Evolutionary conservation across 139 green algal genomes (phyloP).

Genomic region (Micractinium sp.): DNA sequence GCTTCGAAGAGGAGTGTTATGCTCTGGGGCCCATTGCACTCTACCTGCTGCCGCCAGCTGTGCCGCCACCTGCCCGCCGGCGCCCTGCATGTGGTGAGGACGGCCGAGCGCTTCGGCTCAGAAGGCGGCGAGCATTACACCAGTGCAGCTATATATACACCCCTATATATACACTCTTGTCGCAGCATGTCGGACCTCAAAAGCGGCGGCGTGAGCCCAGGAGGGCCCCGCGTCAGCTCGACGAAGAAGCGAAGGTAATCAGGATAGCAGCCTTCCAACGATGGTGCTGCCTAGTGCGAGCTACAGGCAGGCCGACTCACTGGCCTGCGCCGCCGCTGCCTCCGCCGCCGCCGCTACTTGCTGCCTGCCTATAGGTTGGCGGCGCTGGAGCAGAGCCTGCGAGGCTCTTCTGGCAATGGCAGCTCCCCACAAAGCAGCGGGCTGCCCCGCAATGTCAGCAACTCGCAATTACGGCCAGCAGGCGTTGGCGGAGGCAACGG

Average conservation of each 20-base stretch:
- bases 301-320: neutral
- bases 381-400: constrained; percentile 17
- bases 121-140: too few relatives aligned
- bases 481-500: neutral
- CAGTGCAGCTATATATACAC: too few relatives aligned
- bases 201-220: constrained; percentile 18
- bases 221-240: constrained; percentile 13
- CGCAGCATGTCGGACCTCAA: too few relatives aligned
- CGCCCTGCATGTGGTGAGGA: too few relatives aligned
- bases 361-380: constrained; percentile 16
- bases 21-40: too few relatives aligned
- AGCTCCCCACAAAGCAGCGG: neutral
- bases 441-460: neutral
- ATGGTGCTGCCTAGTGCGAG: neutral
- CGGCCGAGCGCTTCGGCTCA: too few relatives aligned
- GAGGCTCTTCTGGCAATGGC: neutral
- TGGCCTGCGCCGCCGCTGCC: neutral
- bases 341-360: neutral
- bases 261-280: neutral
- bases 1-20: too few relatives aligned
- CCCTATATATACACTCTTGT: too few relatives aligned
- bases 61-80: too few relatives aligned
- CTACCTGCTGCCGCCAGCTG: too few relatives aligned
- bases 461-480: neutral
- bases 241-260: constrained; percentile 21